These are phyloP conservation scores for Penicillium hesseltinei DNA, from an alignment of 2,329 filamentous ascomycete genomes.

Conservation along the genomic window DNA sequence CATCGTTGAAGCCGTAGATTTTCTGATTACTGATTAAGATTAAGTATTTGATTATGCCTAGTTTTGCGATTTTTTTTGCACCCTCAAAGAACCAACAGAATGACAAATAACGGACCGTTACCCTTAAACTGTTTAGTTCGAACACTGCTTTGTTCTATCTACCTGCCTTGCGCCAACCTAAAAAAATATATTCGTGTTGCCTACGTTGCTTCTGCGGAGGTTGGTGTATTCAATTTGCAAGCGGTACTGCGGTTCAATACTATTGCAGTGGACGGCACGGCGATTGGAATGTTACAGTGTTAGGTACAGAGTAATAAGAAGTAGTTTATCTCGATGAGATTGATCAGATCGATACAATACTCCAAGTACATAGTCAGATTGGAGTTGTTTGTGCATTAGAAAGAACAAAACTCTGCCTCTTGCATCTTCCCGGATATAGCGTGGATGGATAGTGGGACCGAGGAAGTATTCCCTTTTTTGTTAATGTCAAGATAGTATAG, in stretches of 20 bases:
- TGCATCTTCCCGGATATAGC: conserved; percentile 8
- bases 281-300: background rate
- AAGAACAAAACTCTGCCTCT: background rate
- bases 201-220: background rate
- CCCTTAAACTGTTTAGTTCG: background rate
- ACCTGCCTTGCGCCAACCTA: background rate
- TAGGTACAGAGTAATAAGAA: background rate
- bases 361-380: conserved; percentile 5
- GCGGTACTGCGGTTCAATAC: background rate
- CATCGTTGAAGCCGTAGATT: background rate
- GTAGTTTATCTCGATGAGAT: background rate
- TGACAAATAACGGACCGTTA: background rate
- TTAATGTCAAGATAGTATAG: background rate
- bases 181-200: background rate
- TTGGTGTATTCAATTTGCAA: background rate
- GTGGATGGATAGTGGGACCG: background rate
- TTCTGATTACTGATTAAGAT: background rate
- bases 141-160: background rate
- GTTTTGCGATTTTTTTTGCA: background rate
- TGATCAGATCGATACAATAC: conserved; percentile 4
- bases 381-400: background rate
- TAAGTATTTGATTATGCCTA: background rate
- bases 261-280: background rate
- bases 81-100: background rate
- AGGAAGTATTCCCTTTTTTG: background rate